Percentiles rank a stretch among this genome's conserved stretches.
phyloP scores from a whole-genome alignment of 345 rosid species.

The Rhizophora mangle region DNA sequence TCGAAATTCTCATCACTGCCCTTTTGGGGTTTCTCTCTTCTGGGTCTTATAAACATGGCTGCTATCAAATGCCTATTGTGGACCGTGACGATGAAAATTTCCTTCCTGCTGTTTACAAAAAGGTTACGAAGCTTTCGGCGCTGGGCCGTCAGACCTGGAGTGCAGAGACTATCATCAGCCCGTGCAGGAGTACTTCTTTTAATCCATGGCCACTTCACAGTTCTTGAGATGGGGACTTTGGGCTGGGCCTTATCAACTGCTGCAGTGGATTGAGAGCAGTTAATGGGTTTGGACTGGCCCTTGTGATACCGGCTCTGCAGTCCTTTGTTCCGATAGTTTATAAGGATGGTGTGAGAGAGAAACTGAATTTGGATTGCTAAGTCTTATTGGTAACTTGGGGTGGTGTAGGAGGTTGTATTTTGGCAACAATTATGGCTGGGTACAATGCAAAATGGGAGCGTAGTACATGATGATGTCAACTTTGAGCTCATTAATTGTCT shows the following conservation, averaged over 20 bases:
- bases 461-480: constrained; percentile 70
- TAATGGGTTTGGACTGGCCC: constrained; percentile 88
- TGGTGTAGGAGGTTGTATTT: constrained; percentile 91
- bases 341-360: constrained; percentile 68
- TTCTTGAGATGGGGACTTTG: constrained; percentile 77
- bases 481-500: constrained; percentile 64
- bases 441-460: constrained; percentile 58
- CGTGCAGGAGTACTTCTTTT: constrained; percentile 79
- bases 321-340: constrained; percentile 87
- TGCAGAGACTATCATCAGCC: constrained; percentile 85
- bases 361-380: constrained; percentile 77
- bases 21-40: constrained; percentile 78
- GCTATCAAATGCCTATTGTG: constrained; percentile 47
- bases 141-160: constrained; percentile 88
- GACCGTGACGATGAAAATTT: constrained; percentile 92
- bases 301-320: constrained; percentile 91
- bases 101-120: constrained; percentile 87
- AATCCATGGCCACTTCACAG: constrained; percentile 71
- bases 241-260: constrained; percentile 96
- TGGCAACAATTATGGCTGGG: constrained; percentile 92
- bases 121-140: constrained; percentile 88
- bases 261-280: constrained; percentile 95
- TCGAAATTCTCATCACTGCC: neutral
- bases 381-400: constrained; percentile 71
- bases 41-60: constrained; percentile 81